Evolutionary conservation across 352 stramenopile genomes (phyloP).

Genomic region (Peronospora belbahrii): DNA sequence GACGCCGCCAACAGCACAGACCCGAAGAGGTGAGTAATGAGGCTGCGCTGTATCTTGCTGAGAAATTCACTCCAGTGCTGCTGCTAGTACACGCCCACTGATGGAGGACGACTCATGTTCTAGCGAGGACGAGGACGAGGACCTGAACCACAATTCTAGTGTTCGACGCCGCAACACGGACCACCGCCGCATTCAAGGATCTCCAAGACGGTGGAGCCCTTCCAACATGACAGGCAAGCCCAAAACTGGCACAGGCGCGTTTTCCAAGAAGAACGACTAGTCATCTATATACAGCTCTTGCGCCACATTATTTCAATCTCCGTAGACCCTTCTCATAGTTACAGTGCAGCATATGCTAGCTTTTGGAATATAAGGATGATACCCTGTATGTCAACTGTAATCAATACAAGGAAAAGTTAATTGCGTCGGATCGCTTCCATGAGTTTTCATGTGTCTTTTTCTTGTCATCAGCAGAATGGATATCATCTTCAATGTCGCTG

Average conservation of each 20-base stretch:
- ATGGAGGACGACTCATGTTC: conserved; percentile 67
- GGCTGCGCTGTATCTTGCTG: neutral
- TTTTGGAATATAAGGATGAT: too few species aligned
- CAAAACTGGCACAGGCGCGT: conserved; percentile 12
- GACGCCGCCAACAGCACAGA: conserved; percentile 42
- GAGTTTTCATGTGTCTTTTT: conserved; percentile 17
- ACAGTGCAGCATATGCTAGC: too few species aligned
- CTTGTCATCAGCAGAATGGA: conserved; percentile 4
- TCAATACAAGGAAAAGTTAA: conserved; percentile 67
- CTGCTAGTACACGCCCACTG: conserved; percentile 52
- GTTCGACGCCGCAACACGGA: conserved; percentile 40
- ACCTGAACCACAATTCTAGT: conserved; percentile 27
- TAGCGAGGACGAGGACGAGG: conserved; percentile 71
- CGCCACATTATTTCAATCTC: neutral
- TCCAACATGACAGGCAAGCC: conserved; percentile 19
- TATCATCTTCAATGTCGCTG: conserved; percentile 52
- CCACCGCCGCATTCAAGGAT: conserved; percentile 16
- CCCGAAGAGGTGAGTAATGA: conserved; percentile 45
- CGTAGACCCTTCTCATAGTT: conserved; percentile 1
- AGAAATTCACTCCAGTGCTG: conserved; percentile 1
- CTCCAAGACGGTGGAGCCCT: conserved; percentile 18
- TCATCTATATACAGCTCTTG: neutral
- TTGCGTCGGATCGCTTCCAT: conserved; percentile 65
- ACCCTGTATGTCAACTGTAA: conserved; percentile 1
- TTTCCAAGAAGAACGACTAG: conserved; percentile 61